These are phyloP conservation scores for Vitis cinerea DNA, from an alignment of 164 flowering plant genomes.

Conservation along the genomic window DNA sequence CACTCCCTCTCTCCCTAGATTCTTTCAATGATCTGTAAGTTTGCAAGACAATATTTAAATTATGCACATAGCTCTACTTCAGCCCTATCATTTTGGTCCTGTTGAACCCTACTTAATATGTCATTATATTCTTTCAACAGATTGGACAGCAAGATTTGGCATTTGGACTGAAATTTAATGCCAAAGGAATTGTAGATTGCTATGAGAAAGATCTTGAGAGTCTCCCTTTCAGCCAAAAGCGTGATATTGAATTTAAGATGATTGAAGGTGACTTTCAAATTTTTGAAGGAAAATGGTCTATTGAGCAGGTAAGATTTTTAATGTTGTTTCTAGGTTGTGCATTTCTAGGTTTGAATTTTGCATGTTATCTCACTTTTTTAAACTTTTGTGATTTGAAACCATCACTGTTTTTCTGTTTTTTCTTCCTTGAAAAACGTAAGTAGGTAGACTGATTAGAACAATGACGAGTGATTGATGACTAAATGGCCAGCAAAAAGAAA, in stretches of 20 bases:
- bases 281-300: constrained; percentile 77
- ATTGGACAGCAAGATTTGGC: constrained; percentile 70
- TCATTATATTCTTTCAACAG: constrained; percentile 32
- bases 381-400: neutral
- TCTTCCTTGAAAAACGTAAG: too few relatives aligned
- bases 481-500: too few relatives aligned
- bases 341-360: neutral
- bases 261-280: constrained; percentile 75
- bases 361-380: neutral
- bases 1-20: neutral
- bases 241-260: constrained; percentile 85
- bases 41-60: neutral
- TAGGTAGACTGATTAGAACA: too few relatives aligned
- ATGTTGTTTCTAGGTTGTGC: constrained; percentile 1
- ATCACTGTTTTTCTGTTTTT: too few relatives aligned
- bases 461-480: too few relatives aligned
- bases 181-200: constrained; percentile 76
- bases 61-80: constrained; percentile 1
- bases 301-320: constrained; percentile 51
- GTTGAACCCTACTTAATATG: constrained; percentile 1
- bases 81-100: too few relatives aligned
- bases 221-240: constrained; percentile 49
- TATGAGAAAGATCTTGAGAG: constrained; percentile 62
- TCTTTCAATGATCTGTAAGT: neutral
- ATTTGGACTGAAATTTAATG: constrained; percentile 73